Evolutionary conservation across 345 rosid species (phyloP), one percentile per base, ranked within the genome.

Genomic region (Fremontodendron californicum): DNA sequence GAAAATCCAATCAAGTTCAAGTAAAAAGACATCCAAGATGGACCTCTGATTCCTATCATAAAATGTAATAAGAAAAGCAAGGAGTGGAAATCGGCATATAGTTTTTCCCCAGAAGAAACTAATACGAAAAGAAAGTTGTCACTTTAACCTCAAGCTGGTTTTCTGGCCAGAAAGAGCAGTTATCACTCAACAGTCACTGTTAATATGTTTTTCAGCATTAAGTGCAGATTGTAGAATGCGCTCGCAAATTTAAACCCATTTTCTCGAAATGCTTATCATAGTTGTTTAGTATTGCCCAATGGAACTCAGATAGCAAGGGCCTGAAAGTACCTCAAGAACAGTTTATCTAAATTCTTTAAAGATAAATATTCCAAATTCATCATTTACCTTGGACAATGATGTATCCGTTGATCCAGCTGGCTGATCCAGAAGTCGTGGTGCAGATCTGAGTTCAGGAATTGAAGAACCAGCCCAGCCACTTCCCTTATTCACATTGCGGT

Each of bases 311-410:
- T 23, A 57, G 9, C 9, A 27, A 11, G 5, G n/a, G 57, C 29
- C 39, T 45, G 39, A 66, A 54, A 46, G 33, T 81, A 40, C 46
- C 45, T 21, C 55, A 5, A 55, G 4, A 37, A 35, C 8, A 58
- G 3, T 23, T 52, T 4, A 74, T 33, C 62, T 69, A 43, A 40
- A 2, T 42, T 67, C 72, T 42, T 66, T 21, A 23, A 67, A 5
- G 52, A 45, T 19, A 61, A 74, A 9, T 61, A 55, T 63, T n/a
- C 21, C 64, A 29, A 7, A 43, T 72, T 5, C 42, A 48, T 66
- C 64, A 66, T 55, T 57, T 87, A 93, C 99, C 97, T 89, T 86
- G 25, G 86, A 84, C 62, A 78, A 73, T 12, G 87, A 42, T n/a
- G 89, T 70, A 57, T 82, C 84, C 67, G 81, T 81, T 71, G 88